phyloP scores from a whole-genome alignment of 2,329 filamentous ascomycete species.

The Microcera coccophila region DNA sequence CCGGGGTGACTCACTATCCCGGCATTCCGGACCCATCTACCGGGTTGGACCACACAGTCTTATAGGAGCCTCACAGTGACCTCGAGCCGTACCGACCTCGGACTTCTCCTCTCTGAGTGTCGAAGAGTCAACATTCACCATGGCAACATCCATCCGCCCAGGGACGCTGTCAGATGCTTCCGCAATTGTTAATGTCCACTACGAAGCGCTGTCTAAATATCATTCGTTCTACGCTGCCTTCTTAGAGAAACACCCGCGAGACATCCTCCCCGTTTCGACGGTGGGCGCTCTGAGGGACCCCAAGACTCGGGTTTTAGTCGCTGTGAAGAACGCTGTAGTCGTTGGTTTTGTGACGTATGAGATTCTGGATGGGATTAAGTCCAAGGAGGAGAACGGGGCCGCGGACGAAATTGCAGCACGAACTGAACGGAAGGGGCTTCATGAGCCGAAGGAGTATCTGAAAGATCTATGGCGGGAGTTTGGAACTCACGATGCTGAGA shows the following conservation, averaged over 20 bases:
- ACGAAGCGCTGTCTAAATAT: conserved; percentile 15
- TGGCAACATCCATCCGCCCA: conserved; percentile 12
- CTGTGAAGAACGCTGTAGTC: conserved; percentile 11
- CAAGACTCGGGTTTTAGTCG: conserved; percentile 11
- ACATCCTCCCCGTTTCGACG: conserved; percentile 14
- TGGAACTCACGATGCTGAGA: conserved; percentile 11
- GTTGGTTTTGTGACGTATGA: conserved; percentile 21
- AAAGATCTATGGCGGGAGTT: conserved; percentile 20
- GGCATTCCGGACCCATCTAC: neutral
- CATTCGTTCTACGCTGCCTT: conserved; percentile 22
- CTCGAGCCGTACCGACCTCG: too few relatives aligned
- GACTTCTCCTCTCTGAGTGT: too few relatives aligned
- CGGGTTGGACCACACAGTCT: neutral
- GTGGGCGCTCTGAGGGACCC: conserved; percentile 14
- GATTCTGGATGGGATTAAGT: conserved; percentile 1
- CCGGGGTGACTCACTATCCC: neutral
- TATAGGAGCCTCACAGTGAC: neutral
- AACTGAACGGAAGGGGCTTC: neutral
- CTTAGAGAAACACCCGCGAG: conserved; percentile 16
- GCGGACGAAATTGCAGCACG: neutral
- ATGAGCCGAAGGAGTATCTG: conserved; percentile 16
- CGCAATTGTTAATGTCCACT: conserved; percentile 17
- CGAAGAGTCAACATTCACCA: neutral
- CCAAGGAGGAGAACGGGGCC: neutral
- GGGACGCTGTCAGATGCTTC: conserved; percentile 16